These are phyloP conservation scores for Tolypocladium ovalisporum DNA, from an alignment of 2,329 filamentous ascomycete species.

Conservation along the genomic window DNA sequence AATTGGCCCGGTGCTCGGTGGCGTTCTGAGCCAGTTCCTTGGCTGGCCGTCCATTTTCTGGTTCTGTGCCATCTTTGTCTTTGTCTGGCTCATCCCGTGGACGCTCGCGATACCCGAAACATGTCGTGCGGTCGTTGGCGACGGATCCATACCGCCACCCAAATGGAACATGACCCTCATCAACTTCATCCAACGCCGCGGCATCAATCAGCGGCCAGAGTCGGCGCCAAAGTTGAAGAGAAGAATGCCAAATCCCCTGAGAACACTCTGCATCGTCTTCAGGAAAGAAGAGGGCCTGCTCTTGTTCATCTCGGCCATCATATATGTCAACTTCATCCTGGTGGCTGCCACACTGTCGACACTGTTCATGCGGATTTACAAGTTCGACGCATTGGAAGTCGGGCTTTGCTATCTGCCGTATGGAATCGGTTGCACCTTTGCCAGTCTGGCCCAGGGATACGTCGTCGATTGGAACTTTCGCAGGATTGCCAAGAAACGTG, in stretches of 20 bases:
- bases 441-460: slow-evolving; percentile 44
- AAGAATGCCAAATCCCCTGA: slow-evolving; percentile 45
- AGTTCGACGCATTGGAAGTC: slow-evolving; percentile 37
- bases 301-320: slow-evolving; percentile 37
- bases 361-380: slow-evolving; percentile 39
- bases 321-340: slow-evolving; percentile 47
- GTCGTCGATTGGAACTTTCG: slow-evolving; percentile 59
- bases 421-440: slow-evolving; percentile 36
- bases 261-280: slow-evolving; percentile 39
- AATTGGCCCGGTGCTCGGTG: slow-evolving; percentile 51
- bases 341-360: slow-evolving; percentile 41
- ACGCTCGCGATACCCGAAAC: slow-evolving; percentile 48
- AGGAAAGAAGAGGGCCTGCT: slow-evolving; percentile 48
- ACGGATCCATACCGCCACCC: slow-evolving; percentile 48
- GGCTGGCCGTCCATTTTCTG: slow-evolving; percentile 62
- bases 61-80: slow-evolving; percentile 49
- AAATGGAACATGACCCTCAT: slow-evolving; percentile 47
- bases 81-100: slow-evolving; percentile 41
- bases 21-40: slow-evolving; percentile 49
- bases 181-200: slow-evolving; percentile 31
- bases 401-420: slow-evolving; percentile 46
- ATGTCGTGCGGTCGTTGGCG: slow-evolving; percentile 47
- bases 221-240: slow-evolving; percentile 28
- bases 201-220: slow-evolving; percentile 20
- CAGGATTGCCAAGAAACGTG: slow-evolving; percentile 49